Evolutionary conservation across 2,329 filamentous ascomycete species (phyloP), one percentile per base, ranked within the genome.

Genomic region (Sordariomycetes sp.): DNA sequence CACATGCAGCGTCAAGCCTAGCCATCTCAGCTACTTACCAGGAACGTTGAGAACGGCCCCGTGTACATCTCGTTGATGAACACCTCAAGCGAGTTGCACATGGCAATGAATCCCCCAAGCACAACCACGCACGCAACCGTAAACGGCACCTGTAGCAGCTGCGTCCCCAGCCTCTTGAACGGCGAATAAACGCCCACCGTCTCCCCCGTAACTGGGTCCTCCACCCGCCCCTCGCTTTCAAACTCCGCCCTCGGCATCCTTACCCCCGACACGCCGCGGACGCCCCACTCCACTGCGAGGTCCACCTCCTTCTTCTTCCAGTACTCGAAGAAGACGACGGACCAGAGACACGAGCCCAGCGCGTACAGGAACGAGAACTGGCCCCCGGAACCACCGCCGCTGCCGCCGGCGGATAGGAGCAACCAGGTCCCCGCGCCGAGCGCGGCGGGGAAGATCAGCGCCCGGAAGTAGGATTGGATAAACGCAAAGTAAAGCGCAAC

Each of bases 401-500:
- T 32, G 28, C 28, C 28, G 28, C 28, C 28, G 28, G 28, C 28
- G 28, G 28, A 32, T 0, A 96, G 76, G n/a, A 95, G 74, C 34
- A 91, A 69, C 88, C 90, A 96, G 13, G 86, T 81, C 1, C 80
- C 76, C 48, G 89, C 76, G 2, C 92, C 92, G 63, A 94, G 84
- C 4, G 76, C 83, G 1, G 91, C 88, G 0, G 90, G 90, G 59
- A 92, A 86, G n/a, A 88, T 70, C 28, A 96, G 76, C 66, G 95
- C 95, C 59, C 82, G 78, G 67, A 95, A 95, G 71, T 97, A 97
- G 36, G 86, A 86, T 66, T 95, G 89, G 35, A 95, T 79, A 66
- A 97, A 97, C 45, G 91, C 90, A 68, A 96, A 97, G 74, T 97
- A 97, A 69, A 95, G 95, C 39, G 89, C 92, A 59, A 96, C 87